These are phyloP conservation scores for Trypanosomatidae sp. DNA, from an alignment of 208 protist species.

Conservation along the genomic window DNA sequence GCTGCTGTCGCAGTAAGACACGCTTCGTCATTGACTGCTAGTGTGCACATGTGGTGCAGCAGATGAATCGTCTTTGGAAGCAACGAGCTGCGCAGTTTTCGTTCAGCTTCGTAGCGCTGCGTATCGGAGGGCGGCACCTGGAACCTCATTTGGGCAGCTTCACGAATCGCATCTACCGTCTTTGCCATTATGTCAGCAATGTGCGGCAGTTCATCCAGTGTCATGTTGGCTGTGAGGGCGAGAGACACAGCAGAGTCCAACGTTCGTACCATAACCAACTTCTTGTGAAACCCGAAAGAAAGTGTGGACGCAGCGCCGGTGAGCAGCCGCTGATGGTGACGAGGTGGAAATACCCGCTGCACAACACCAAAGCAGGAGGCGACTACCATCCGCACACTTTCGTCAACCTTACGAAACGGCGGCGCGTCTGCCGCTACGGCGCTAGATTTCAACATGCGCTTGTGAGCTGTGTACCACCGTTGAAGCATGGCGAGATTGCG, in stretches of 20 bases:
- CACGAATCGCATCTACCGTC: neutral
- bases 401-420: neutral
- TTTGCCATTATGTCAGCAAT: neutral
- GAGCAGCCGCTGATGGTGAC: neutral
- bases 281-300: neutral
- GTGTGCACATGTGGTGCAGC: conserved; percentile 6
- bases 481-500: neutral
- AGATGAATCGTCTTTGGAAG: neutral
- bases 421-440: neutral
- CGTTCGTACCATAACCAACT: neutral
- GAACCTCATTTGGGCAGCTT: neutral
- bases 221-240: conserved; percentile 3
- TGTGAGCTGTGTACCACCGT: neutral
- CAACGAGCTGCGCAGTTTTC: neutral
- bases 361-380: neutral
- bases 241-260: neutral
- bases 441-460: neutral
- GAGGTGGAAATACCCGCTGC: neutral
- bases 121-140: neutral
- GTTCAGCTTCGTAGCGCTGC: conserved; percentile 4
- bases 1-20: neutral
- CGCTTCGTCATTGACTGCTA: neutral
- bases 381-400: neutral
- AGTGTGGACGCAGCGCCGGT: neutral
- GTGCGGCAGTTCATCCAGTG: conserved; percentile 1